Conservation (phyloP, 352 stramenopile genomes). For the Globisporangium emineosum region DNA sequence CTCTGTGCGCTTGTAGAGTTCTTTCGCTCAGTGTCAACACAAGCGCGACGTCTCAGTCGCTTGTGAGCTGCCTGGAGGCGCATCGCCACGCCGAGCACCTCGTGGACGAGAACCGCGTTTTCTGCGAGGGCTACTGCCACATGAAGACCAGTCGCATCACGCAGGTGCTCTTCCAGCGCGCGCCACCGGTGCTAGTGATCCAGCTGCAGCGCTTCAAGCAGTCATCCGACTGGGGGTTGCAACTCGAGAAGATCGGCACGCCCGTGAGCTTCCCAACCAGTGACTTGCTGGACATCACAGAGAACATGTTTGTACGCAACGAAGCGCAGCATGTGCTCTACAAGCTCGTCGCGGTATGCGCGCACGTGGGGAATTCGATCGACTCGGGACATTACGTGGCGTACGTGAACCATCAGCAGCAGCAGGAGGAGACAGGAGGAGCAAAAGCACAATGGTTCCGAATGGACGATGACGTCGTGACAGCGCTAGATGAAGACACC, state of each 20-base stretch:
- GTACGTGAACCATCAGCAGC: conserved; percentile 33
- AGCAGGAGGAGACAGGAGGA: no score
- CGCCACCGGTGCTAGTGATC: conserved; percentile 50
- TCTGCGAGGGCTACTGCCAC: conserved; percentile 63
- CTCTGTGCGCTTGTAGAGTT: conserved; percentile 30
- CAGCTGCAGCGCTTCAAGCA: conserved; percentile 75
- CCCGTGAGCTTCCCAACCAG: conserved; percentile 50
- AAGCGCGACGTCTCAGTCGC: conserved; percentile 33
- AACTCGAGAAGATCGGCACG: conserved; percentile 51
- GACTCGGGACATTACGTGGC: conserved; percentile 76
- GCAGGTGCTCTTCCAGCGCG: conserved; percentile 67
- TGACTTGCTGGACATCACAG: conserved; percentile 53
- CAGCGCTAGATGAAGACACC: conserved; percentile 36
- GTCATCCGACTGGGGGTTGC: conserved; percentile 19
- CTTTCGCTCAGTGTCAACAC: conserved; percentile 55
- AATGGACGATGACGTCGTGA: conserved; percentile 69
- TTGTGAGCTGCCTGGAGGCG: conserved; percentile 50
- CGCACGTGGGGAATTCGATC: conserved; percentile 59
- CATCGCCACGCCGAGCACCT: conserved; percentile 61
- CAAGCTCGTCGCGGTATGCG: conserved; percentile 63
- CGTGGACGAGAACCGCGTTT: conserved; percentile 61
- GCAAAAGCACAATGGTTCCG: conserved; percentile 42
- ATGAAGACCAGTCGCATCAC: conserved; percentile 65
- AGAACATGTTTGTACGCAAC: conserved; percentile 63
- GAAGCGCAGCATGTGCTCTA: conserved; percentile 41